phyloP scores from a whole-genome alignment of 2,329 filamentous ascomycete genomes.

The Aspergillus aculeatus region DNA sequence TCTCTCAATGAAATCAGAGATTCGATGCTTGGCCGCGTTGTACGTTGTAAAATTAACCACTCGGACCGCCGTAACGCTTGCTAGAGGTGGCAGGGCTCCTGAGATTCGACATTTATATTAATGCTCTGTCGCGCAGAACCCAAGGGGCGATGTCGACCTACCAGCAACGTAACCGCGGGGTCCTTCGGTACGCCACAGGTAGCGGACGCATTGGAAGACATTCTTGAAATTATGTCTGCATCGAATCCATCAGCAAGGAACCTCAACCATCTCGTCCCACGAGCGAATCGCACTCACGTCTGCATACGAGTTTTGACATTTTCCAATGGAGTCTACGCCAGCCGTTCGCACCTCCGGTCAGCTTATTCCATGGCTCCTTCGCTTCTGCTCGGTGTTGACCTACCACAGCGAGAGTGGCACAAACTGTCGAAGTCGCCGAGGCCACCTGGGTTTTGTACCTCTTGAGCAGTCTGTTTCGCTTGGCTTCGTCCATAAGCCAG shows the following conservation, averaged over 20 bases:
- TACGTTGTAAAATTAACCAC: constrained; percentile 50
- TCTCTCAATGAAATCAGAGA: constrained; percentile 41
- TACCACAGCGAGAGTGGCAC: constrained; percentile 48
- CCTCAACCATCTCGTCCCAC: not conserved
- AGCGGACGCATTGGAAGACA: constrained; percentile 43
- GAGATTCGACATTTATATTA: constrained; percentile 1
- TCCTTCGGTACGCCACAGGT: constrained; percentile 49
- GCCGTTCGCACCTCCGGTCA: constrained; percentile 9
- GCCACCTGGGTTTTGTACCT: constrained; percentile 48
- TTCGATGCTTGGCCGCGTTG: constrained; percentile 41
- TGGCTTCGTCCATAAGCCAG: constrained; percentile 41
- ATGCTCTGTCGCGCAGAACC: not conserved
- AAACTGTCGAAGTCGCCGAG: constrained; percentile 45
- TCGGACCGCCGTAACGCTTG: constrained; percentile 46
- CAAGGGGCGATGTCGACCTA: constrained; percentile 21
- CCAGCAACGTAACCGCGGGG: constrained; percentile 49
- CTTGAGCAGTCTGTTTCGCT: constrained; percentile 45
- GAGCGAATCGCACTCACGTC: constrained; percentile 36
- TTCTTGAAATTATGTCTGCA: constrained; percentile 47
- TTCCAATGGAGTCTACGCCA: constrained; percentile 45
- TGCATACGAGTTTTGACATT: constrained; percentile 53
- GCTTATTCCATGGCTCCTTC: constrained; percentile 1
- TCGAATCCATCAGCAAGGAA: constrained; percentile 3
- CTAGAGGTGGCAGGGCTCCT: constrained; percentile 47
- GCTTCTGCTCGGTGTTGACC: constrained; percentile 19